Base-by-base conservation (phyloP, 2,329 filamentous ascomycete genomes). In the Cordyceps cateniannulata region DNA sequence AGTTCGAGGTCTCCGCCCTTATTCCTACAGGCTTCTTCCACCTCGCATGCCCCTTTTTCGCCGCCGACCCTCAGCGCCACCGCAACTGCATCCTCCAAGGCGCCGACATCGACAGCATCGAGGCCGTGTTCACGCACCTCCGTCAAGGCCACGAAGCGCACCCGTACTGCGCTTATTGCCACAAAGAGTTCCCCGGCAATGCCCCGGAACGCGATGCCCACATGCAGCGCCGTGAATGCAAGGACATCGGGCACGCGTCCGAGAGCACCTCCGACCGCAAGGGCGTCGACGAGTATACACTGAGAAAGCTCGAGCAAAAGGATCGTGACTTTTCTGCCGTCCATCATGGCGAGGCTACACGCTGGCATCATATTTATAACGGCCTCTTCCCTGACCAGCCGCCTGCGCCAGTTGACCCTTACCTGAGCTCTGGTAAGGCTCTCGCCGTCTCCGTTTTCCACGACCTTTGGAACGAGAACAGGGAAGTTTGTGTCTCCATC, bases 1-100 rank as follows among this genome's bases (percentile, higher is more conserved):
- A n/a, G n/a, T n/a, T n/a, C n/a, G n/a, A n/a, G n/a, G n/a, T n/a
- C n/a, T n/a, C n/a, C n/a, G n/a, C n/a, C n/a, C n/a, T n/a, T n/a
- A n/a, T n/a, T n/a, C n/a, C n/a, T n/a, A n/a, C n/a, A n/a, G 48
- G 48, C 48, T 59, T 16, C 56, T 25, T 45, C 2, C 56, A 59
- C n/a, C 56, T 59, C 35, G 32, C 47, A 5, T 59, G 56, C 14
- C 56, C 56, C 22, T 59, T 59, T 8, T 52, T 12, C 48, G 48
- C n/a, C 22, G 47, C 38, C 16, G 56, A 59, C 48, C 47, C 48
- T 5, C 10, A 24, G n/a, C 18, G 5, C 24, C 47, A 48, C 24
- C 24, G 25, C 38, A n/a, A 35, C 10, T 59, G 56, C n/a, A n/a
- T 59, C 14, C 47, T 59, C 47, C 22, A 6, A 8, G 47, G 38